phyloP scores from a whole-genome alignment of 305 asterid genomes.

The Galium porrigens region DNA sequence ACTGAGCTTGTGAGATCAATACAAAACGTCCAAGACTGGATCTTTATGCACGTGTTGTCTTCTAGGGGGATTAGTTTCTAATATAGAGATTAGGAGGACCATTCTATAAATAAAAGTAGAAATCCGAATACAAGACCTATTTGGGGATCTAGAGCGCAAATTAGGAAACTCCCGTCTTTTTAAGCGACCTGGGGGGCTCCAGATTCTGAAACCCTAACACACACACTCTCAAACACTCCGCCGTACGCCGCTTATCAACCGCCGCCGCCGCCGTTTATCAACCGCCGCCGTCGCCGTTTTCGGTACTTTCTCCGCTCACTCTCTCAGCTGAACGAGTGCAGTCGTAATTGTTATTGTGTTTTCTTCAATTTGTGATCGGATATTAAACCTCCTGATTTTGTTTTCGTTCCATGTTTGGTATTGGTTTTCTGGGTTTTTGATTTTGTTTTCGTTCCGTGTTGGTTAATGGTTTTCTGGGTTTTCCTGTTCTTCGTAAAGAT shows the following conservation, averaged over 20 bases:
- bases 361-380: not conserved
- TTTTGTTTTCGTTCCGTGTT: not conserved
- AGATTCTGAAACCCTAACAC: conserved; percentile 5
- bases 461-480: not conserved
- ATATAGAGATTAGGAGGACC: not conserved
- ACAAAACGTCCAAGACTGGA: not conserved
- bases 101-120: not conserved
- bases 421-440: not conserved
- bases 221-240: not conserved
- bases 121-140: not conserved
- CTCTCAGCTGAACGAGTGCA: not conserved
- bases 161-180: not conserved
- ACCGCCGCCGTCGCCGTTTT: not conserved
- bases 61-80: not conserved
- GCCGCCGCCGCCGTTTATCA: not conserved
- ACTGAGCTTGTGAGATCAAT: not conserved
- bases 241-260: not conserved
- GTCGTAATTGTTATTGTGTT: not conserved
- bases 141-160: not conserved
- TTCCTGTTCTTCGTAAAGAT: not conserved
- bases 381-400: not conserved
- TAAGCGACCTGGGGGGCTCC: not conserved
- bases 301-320: not conserved
- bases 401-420: not conserved
- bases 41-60: not conserved